phyloP scores from a whole-genome alignment of 306 rosid genomes.

The Dryas alaskensis region DNA sequence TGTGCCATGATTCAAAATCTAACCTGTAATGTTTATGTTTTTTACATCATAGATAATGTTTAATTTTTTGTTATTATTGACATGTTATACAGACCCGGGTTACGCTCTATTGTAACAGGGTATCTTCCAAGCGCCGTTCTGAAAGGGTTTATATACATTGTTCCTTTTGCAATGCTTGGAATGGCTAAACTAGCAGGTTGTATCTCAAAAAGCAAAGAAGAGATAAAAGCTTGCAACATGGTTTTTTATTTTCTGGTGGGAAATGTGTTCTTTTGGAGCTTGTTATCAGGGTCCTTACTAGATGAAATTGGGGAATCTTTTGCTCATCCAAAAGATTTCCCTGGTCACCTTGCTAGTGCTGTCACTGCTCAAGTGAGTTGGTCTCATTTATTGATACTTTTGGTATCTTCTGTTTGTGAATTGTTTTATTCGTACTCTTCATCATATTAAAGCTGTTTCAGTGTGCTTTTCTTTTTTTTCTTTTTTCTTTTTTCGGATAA shows the following conservation, averaged over 20 bases:
- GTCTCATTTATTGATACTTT: constrained; percentile 19
- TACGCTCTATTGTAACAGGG: constrained; percentile 82
- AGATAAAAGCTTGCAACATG: constrained; percentile 92
- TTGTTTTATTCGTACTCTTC: background rate
- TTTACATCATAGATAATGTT: background rate
- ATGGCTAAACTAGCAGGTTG: constrained; percentile 84
- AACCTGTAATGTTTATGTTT: background rate
- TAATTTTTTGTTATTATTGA: constrained; percentile 25
- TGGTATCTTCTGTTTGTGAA: background rate
- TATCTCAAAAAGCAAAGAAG: constrained; percentile 79
- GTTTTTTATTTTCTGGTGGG: constrained; percentile 90
- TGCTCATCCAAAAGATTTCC: constrained; percentile 58
- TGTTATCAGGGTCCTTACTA: constrained; percentile 85
- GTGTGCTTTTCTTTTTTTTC: background rate
- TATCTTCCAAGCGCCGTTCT: constrained; percentile 86
- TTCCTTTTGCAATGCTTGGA: constrained; percentile 83
- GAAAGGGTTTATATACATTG: constrained; percentile 67
- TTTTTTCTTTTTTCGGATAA: background rate
- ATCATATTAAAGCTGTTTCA: background rate
- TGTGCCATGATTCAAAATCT: background rate
- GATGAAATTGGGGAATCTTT: constrained; percentile 73
- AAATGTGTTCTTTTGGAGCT: constrained; percentile 80
- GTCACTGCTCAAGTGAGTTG: constrained; percentile 78
- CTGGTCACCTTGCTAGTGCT: constrained; percentile 69
- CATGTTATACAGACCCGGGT: constrained; percentile 67